Conservation (phyloP, 1,284 basidiomycete species). For the Pseudomicrostroma phylloplanum region DNA sequence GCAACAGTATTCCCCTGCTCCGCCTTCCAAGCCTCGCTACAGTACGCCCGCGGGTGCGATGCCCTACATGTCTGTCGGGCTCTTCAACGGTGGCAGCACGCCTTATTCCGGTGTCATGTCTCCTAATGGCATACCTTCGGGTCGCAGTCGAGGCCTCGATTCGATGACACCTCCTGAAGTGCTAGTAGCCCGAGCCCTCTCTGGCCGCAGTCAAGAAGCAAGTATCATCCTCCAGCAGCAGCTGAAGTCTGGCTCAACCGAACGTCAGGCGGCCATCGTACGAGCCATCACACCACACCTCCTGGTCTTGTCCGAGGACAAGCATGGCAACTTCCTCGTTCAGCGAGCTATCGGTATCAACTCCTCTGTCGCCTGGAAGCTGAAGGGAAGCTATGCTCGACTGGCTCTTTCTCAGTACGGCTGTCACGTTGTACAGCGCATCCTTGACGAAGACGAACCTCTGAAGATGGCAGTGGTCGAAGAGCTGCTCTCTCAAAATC, state of each 20-base stretch:
- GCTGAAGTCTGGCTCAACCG: conserved; percentile 25
- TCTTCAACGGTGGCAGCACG: neutral
- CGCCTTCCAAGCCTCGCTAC: neutral
- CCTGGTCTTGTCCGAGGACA: conserved; percentile 29
- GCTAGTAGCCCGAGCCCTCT: conserved; percentile 13
- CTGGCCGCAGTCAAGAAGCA: conserved; percentile 28
- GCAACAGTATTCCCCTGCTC: neutral
- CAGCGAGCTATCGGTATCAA: conserved; percentile 31
- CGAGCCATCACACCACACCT: conserved; percentile 24
- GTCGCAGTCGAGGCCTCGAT: neutral
- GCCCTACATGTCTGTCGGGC: neutral
- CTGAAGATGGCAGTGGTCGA: conserved; percentile 22
- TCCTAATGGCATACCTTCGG: neutral
- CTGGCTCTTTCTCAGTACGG: conserved; percentile 40
- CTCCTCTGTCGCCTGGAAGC: conserved; percentile 19
- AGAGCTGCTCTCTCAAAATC: conserved; percentile 31
- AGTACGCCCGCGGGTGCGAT: neutral
- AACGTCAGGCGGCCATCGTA: conserved; percentile 23
- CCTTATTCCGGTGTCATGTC: neutral
- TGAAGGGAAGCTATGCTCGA: conserved; percentile 28
- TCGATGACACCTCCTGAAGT: conserved; percentile 1
- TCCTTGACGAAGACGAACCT: conserved; percentile 28
- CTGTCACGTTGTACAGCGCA: conserved; percentile 39
- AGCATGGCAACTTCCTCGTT: conserved; percentile 43
- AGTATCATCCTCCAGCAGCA: conserved; percentile 41